These are phyloP conservation scores for Rubroboletus pulcherrimus DNA, from an alignment of 768 basidiomycete species.

Conservation along the genomic window DNA sequence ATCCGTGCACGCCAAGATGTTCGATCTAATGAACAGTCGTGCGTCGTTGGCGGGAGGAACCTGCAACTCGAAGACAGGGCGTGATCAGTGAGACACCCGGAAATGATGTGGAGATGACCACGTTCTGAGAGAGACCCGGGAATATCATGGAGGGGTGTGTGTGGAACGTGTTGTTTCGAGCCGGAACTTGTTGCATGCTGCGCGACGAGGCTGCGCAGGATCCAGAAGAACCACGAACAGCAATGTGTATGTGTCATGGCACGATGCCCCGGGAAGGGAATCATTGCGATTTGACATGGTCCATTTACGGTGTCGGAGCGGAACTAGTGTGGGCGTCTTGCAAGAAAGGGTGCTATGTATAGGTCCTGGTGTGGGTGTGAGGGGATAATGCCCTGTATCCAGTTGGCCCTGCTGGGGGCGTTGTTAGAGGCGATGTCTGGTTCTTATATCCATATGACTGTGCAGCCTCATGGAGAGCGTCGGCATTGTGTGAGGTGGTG, in stretches of 20 bases:
- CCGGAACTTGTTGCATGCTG: conserved; percentile 26
- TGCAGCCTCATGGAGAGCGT: conserved; percentile 14
- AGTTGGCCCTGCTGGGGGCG: conserved; percentile 12
- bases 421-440: conserved; percentile 18
- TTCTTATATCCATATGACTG: conserved; percentile 12
- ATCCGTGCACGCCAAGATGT: background rate
- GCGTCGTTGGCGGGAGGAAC: conserved; percentile 7
- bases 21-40: conserved; percentile 2
- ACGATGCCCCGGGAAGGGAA: conserved; percentile 15
- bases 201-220: conserved; percentile 21
- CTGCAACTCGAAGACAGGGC: background rate
- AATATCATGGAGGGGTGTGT: conserved; percentile 11
- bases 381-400: conserved; percentile 14
- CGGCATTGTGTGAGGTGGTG: conserved; percentile 3
- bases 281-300: conserved; percentile 9
- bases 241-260: conserved; percentile 12
- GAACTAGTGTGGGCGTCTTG: conserved; percentile 15
- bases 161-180: conserved; percentile 25
- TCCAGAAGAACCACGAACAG: conserved; percentile 7
- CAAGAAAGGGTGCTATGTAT: conserved; percentile 16
- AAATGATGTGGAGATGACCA: conserved; percentile 22
- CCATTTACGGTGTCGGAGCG: conserved; percentile 17
- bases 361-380: conserved; percentile 9
- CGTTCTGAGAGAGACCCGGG: conserved; percentile 11
- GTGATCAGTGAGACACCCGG: conserved; percentile 12